Evolutionary conservation across 2,329 filamentous ascomycete genomes (phyloP), one percentile per base, ranked within the genome.

Genomic region (Phialophora tarda): DNA sequence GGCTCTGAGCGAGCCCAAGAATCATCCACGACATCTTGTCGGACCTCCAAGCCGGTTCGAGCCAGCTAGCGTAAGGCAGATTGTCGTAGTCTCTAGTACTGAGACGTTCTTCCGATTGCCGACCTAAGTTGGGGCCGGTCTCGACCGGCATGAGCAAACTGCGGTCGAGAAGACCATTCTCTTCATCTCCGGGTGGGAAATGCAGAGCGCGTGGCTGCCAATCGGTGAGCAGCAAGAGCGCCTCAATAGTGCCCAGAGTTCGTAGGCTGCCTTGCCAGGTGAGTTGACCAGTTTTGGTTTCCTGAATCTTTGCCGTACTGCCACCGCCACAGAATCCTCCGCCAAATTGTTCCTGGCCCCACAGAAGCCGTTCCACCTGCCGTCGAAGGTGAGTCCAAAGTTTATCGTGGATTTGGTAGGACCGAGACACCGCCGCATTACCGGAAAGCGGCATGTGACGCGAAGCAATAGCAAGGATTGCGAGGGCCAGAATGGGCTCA

Each of bases 151-250:
- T 85, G 5, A 90, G 80, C 57, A 95, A 91, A 21, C 91, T 89
- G 0, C 91, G 90, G 2, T 86, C 80, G 68, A 89, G 80, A 48
- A 89, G 81, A 38, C 88, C 85, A 61, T 88, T 86, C 66, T 89
- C 88, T 69, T 88, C 87, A 65, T 89, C 86, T 54, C 86, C 86
- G 0, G 88, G 87, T 2, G 95, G 95, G 74, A 98, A 99, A 77
- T 98, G 94, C 67, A 99, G 84, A 17, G 93, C 93, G 5, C 94
- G 88, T 4, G 95, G 95, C 77, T 98, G 94, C 94, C 95, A 99
- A 75, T 99, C 95, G 0, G 94, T 98, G 53, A 99, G 82, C 28
- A 99, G 89, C 83, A 99, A 88, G 34, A 99, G 81, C 38, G 93
- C 96, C 79, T 99, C 95, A 28, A 99, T 92, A 0, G 94, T 97